Evolutionary conservation across 495 filamentous ascomycete genomes (phyloP), one percentile per base, ranked within the genome.

Genomic region (Jackrogersella multiformis): DNA sequence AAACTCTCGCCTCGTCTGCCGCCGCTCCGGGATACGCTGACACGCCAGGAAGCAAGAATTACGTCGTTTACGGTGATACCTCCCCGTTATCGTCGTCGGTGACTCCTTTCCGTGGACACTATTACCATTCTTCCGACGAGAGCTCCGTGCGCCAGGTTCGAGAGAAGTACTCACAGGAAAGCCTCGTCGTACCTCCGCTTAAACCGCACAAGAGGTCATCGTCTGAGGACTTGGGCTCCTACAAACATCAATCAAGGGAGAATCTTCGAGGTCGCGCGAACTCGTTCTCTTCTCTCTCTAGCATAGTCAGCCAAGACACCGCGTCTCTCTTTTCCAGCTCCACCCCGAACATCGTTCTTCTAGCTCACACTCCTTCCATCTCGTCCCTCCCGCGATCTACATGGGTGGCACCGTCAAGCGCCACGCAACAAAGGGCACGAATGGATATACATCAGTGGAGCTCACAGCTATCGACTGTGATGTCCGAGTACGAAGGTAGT

Each of bases 401-500:
- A 67, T 67, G 65, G 64, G 64, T 56, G 57, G 68, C 65, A 46
- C 52, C 64, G 35, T 63, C 55, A 34, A 58, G 55, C 44, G 13
- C 28, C n/a, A 38, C 45, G 26, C 68, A 62, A 36, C 73, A 56
- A 30, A 56, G 52, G 51, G 42, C 53, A 64, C 61, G 64, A 61
- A 71, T 73, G 67, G 71, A 79, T 66, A 65, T 79, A 44, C 81
- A 86, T 54, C 85, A 86, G 78, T 90, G 89, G 86, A 91, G 89
- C 74, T 88, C 89, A 69, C 88, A 90, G 73, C 81, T 93, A 10
- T 92, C 90, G 16, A 88, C 89, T 15, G 89, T 92, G 26, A 83
- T 85, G 52, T 92, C 90, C 18, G 86, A 88, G 58, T 86, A 86
- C 77, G 82, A 84, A 44, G 77, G 77, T 49, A 84, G 82, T 64